Base-by-base conservation (phyloP, 1,139 yeast genomes). In the Saccharomyces pastorianus region DNA sequence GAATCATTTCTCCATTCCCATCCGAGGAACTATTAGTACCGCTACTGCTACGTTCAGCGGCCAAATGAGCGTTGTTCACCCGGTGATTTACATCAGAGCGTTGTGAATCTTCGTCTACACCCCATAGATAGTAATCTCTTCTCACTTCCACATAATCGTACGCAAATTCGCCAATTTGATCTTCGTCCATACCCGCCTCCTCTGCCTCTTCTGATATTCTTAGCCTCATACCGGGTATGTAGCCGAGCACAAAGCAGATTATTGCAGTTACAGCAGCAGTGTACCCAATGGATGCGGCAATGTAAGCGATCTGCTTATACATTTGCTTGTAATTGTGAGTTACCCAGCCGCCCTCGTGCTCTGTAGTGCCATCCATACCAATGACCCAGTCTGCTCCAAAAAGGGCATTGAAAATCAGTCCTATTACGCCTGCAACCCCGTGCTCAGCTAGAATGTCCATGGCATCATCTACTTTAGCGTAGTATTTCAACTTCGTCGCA, bases 81-180 rank as follows among this genome's bases (percentile, higher is more conserved):
- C 25, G 44, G 13, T 38, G 44, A 38, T 38, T 38, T 38, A 38
- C 44, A 17, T 20, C 25, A 17, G 44, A 38, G 9, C 20, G 44
- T 38, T 38, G 44, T 9, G 26, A 20, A 20, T 64, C 68, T 9
- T 64, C 63, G 50, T 66, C 67, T 20, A 64, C 66, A 17, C 75
- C 76, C 84, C 84, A 88, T 62, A 89, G 88, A 66, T 87, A 79
- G 73, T 87, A 91, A 72, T 91, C 96, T 70, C 98, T 82, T 72
- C 98, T 82, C 23, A 91, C 96, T 75, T 93, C 99, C 56, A 93
- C 97, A 68, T 90, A 93, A 73, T 93, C 98, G 70, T 91, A 93
- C 25, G 99, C 99, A 73, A 93, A 93, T 72, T 93, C 98, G 53
- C 99, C 99, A 62, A 93, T 88, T 74, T 93, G 97, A 71, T 89